Evolutionary conservation across 306 rosid genomes (phyloP), one percentile per base, ranked within the genome.

Genomic region (Castanospermum australe): DNA sequence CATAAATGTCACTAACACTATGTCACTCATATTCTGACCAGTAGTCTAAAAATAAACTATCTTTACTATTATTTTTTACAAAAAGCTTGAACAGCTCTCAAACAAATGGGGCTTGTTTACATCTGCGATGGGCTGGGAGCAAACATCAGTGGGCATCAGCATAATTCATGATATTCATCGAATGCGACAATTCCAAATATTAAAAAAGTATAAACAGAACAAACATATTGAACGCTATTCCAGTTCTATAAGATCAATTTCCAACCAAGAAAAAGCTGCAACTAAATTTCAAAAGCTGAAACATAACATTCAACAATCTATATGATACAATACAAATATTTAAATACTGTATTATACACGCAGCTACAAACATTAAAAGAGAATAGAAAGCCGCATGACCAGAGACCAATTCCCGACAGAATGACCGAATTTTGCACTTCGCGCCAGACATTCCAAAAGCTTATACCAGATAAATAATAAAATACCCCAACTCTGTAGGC

Each of bases 331-430:
- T 1, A 65, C 71, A 77, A 57, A 81, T 45, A 45, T 67, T 69
- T 30, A 64, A 67, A 75, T 75, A 30, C 25, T 14, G 28, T 35
- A 22, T 32, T 56, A 64, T 47, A 70, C 67, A 61, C 0, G 51
- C 62, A 65, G 33, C 12, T 44, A 78, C 62, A 5, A 32, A 64
- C 66, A 81, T 48, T 36, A 78, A 28, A 59, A 76, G 81, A 81
- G 44, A 81, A 85, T 24, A 33, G 81, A 79, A 67, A 77, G 68
- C 71, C 67, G 73, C 75, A 57, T 35, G 57, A 66, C 77, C 83
- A 77, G 75, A 82, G 79, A 73, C 5, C 76, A 67, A 39, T 78
- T 64, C 4, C 56, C 15, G 15, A 36, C 39, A n/a, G 24, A 71
- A 63, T 64, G 70, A 42, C 73, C 52, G 8, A 75, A 71, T 76